Conservation (phyloP, 2,329 filamentous ascomycete species). For the Aspergillus brasiliensis region DNA sequence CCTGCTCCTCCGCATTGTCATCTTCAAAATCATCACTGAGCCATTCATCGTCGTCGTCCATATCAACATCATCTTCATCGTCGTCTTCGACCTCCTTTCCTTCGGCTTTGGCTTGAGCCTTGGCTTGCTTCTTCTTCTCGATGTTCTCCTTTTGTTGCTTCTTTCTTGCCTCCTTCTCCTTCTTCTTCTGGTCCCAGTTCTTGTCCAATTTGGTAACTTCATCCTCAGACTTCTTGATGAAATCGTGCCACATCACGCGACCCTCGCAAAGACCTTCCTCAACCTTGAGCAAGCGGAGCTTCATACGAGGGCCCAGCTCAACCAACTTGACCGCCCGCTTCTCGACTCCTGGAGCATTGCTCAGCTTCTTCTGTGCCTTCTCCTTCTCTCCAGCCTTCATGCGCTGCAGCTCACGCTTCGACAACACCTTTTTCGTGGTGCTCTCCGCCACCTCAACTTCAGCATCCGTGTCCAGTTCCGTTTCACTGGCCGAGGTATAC, state of each 20-base stretch:
- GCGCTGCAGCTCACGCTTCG: slow-evolving; percentile 53
- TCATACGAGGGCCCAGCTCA: slow-evolving; percentile 89
- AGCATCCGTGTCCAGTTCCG: slow-evolving; percentile 89
- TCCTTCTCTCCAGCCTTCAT: slow-evolving; percentile 46
- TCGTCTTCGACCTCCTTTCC: slow-evolving; percentile 47
- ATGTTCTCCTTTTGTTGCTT: slow-evolving; percentile 87
- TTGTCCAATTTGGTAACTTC: slow-evolving; percentile 79
- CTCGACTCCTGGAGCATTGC: slow-evolving; percentile 61
- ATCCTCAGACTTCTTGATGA: slow-evolving; percentile 77
- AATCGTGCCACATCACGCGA: slow-evolving; percentile 97
- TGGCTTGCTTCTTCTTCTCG: slow-evolving; percentile 75
- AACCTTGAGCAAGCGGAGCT: slow-evolving; percentile 86
- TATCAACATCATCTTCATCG: slow-evolving; percentile 55
- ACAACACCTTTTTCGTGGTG: slow-evolving; percentile 56
- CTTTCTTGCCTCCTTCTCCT: slow-evolving; percentile 80
- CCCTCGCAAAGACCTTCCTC: slow-evolving; percentile 90
- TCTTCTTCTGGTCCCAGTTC: slow-evolving; percentile 74
- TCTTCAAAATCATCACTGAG: slow-evolving; percentile 55
- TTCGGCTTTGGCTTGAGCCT: slow-evolving; percentile 50
- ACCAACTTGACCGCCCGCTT: slow-evolving; percentile 87
- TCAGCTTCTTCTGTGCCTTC: slow-evolving; percentile 48
- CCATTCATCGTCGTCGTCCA: slow-evolving; percentile 57
- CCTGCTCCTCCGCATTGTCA: slow-evolving; percentile 43
- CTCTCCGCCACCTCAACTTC: slow-evolving; percentile 80
- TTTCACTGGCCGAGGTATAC: slow-evolving; percentile 91